A percentile compares a stretch with the other conserved stretches of the same genome.
Evolutionary conservation across 2,329 filamentous ascomycete genomes (phyloP).

Genomic region (Pyricularia sp.): DNA sequence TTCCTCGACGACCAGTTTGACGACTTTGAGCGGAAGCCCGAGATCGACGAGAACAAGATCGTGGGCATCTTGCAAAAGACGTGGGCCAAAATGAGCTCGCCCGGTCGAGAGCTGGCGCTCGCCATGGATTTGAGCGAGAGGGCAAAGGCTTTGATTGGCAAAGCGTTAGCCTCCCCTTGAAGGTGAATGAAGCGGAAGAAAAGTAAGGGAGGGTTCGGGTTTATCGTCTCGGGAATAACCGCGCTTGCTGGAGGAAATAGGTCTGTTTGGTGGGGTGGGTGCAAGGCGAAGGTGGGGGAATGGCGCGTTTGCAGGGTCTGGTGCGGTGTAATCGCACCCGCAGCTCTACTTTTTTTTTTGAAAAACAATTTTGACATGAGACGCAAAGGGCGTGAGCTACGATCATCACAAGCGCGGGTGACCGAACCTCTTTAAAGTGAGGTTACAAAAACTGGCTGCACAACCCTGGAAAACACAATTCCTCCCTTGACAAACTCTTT

Average conservation of each 20-base stretch:
- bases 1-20: conserved; percentile 85
- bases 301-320: background rate
- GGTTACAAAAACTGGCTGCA: background rate
- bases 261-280: background rate
- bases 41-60: conserved; percentile 68
- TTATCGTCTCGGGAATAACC: background rate
- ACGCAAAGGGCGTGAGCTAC: background rate
- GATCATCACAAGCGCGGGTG: background rate
- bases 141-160: conserved; percentile 51
- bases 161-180: conserved; percentile 37
- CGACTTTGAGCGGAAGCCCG: conserved; percentile 58
- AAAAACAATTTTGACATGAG: background rate
- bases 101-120: conserved; percentile 55
- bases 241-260: background rate
- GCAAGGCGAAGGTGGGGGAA: background rate
- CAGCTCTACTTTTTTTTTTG: background rate
- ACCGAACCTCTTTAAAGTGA: background rate
- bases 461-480: background rate
- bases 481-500: background rate
- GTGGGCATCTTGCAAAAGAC: conserved; percentile 62
- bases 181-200: too few species aligned
- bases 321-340: background rate
- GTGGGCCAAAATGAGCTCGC: conserved; percentile 64
- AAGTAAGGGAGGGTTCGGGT: background rate
- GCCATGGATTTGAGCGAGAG: conserved; percentile 52